Conservation (phyloP, 2,329 filamentous ascomycete species). For the Lasiodiplodia gonubiensis region DNA sequence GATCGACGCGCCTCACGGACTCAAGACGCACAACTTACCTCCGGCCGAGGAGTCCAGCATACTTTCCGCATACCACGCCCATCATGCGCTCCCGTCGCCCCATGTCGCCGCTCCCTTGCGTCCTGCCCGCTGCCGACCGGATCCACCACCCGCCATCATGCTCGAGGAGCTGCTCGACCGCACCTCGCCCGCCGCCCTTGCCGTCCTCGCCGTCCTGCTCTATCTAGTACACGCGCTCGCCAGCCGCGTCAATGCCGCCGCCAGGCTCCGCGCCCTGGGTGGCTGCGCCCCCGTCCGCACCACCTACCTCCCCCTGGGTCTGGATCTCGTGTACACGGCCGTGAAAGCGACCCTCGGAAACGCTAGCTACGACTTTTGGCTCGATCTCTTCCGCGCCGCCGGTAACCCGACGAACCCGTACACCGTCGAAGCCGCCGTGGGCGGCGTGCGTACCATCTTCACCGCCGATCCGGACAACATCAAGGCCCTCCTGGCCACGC, state of each 20-base stretch:
- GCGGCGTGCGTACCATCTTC: slow-evolving; percentile 68
- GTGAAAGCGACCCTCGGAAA: slow-evolving; percentile 60
- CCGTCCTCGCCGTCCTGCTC: neutral
- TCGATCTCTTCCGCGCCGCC: slow-evolving; percentile 54
- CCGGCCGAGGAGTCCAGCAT: slow-evolving; percentile 3
- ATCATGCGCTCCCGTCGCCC: neutral
- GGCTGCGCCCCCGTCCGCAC: slow-evolving; percentile 52
- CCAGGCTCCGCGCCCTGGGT: slow-evolving; percentile 49
- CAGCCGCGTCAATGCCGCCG: slow-evolving; percentile 39
- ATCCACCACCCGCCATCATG: slow-evolving; percentile 1
- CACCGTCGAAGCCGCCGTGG: slow-evolving; percentile 65
- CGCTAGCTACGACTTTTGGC: slow-evolving; percentile 68
- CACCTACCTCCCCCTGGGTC: slow-evolving; percentile 54
- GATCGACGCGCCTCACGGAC: slow-evolving; percentile 3
- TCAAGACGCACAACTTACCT: slow-evolving; percentile 7
- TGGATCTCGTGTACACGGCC: slow-evolving; percentile 69
- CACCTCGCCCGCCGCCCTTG: neutral
- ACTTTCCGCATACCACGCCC: neutral
- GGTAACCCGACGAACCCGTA: slow-evolving; percentile 50
- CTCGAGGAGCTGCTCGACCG: slow-evolving; percentile 18
- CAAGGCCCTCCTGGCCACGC: slow-evolving; percentile 85
- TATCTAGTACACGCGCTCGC: slow-evolving; percentile 5
- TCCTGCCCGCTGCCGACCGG: neutral
- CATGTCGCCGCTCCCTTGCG: neutral
- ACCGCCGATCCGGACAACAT: slow-evolving; percentile 88